A percentile compares a stretch with the other conserved stretches of the same genome.
Conservation (phyloP, 768 basidiomycete genomes). For the Pisolithus albus region DNA sequence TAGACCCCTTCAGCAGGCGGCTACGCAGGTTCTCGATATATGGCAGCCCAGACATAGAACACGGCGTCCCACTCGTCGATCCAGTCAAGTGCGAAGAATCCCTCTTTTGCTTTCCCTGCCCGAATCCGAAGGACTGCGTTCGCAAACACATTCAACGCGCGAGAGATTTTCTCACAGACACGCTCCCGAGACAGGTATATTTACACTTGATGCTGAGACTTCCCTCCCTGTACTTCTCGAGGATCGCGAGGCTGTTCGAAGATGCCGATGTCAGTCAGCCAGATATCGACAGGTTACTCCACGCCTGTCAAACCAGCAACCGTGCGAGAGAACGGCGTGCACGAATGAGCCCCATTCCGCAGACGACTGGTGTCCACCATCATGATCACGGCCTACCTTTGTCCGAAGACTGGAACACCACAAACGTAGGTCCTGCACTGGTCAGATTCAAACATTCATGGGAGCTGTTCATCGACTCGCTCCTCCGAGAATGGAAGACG, state of each 20-base stretch:
- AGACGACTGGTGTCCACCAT: conserved; percentile 16
- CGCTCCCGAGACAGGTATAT: conserved; percentile 38
- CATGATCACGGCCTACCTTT: conserved; percentile 32
- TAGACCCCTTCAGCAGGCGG: conserved; percentile 43
- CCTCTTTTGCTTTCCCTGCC: conserved; percentile 15
- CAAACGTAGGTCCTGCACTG: conserved; percentile 55
- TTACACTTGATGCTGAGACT: conserved; percentile 51
- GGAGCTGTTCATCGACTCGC: conserved; percentile 65
- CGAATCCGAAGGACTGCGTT: conserved; percentile 7
- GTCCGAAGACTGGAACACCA: conserved; percentile 45
- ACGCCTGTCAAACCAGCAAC: conserved; percentile 20
- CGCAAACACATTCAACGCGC: conserved; percentile 12
- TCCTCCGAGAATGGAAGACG: conserved; percentile 74
- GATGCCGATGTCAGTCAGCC: conserved; percentile 73
- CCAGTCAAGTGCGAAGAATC: conserved; percentile 16
- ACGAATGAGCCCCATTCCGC: conserved; percentile 24
- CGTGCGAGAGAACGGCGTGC: conserved; percentile 8
- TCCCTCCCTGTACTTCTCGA: conserved; percentile 75
- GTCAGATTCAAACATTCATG: conserved; percentile 59
- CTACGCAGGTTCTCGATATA: conserved; percentile 16
- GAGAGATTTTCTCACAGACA: conserved; percentile 28
- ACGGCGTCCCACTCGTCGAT: conserved; percentile 9
- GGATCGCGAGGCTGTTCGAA: conserved; percentile 69
- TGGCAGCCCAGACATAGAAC: conserved; percentile 16
- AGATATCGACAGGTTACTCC: conserved; percentile 54